A percentile compares a stretch with the other conserved stretches of the same genome.
These are phyloP conservation scores for Colletotrichum musicola DNA, from an alignment of 2,329 filamentous ascomycete genomes.

Conservation along the genomic window DNA sequence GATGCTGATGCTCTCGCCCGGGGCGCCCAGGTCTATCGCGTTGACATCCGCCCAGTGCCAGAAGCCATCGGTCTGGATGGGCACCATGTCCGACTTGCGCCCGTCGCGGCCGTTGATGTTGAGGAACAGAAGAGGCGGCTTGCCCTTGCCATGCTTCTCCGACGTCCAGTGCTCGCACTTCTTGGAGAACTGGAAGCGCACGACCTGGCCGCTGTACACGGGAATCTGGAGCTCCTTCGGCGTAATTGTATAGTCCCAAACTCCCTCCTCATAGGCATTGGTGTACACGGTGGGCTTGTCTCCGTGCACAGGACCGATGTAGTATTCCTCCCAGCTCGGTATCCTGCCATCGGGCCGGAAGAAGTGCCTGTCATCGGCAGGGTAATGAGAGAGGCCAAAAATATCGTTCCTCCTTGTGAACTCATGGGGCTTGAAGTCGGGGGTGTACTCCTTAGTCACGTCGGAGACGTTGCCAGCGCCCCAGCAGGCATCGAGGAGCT, in stretches of 20 bases:
- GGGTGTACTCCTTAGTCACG: constrained; percentile 69
- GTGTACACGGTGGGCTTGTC: constrained; percentile 62
- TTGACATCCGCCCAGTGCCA: constrained; percentile 86
- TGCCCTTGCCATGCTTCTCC: constrained; percentile 74
- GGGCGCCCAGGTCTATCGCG: constrained; percentile 72
- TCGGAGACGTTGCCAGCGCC: constrained; percentile 80
- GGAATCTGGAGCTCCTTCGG: constrained; percentile 72
- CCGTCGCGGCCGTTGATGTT: constrained; percentile 76
- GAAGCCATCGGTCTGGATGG: constrained; percentile 82
- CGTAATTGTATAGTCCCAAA: constrained; percentile 70
- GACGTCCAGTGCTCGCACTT: constrained; percentile 86
- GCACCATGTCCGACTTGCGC: constrained; percentile 74
- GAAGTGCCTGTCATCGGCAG: constrained; percentile 75
- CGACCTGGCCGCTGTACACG: constrained; percentile 65
- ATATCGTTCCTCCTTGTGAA: constrained; percentile 78
- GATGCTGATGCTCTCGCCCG: constrained; percentile 76
- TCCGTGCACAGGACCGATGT: constrained; percentile 68
- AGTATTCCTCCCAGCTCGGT: constrained; percentile 86
- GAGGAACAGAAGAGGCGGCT: constrained; percentile 77
- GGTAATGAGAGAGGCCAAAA: constrained; percentile 87
- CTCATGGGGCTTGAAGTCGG: constrained; percentile 74
- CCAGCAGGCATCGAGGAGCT: constrained; percentile 93
- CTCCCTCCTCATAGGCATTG: constrained; percentile 61
- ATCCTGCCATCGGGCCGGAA: constrained; percentile 79
- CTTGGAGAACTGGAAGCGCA: constrained; percentile 86